Percentiles rank a stretch among this genome's conserved stretches.
Conservation (phyloP, 2,329 filamentous ascomycete species). For the Lizonia empirigonia region DNA sequence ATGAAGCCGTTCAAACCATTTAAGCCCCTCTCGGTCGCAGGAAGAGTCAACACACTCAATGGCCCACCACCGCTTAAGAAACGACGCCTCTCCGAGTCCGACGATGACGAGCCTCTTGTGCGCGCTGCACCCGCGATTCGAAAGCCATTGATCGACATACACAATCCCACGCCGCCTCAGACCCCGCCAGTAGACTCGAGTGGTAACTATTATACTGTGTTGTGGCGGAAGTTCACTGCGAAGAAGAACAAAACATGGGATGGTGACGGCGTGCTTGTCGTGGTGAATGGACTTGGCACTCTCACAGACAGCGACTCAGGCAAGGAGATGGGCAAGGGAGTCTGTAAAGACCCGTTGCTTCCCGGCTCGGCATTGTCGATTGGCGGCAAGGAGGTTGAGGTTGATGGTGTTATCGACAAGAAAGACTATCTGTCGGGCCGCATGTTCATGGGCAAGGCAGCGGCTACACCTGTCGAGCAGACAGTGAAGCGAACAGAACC, state of each 20-base stretch:
- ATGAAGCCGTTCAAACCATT: constrained; percentile 40
- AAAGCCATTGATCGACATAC: constrained; percentile 39
- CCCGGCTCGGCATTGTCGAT: constrained; percentile 66
- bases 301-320: constrained; percentile 66
- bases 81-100: constrained; percentile 46
- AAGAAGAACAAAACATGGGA: constrained; percentile 83
- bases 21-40: constrained; percentile 40
- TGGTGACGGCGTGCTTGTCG: constrained; percentile 69
- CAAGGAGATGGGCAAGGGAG: constrained; percentile 64
- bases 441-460: constrained; percentile 49
- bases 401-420: constrained; percentile 66
- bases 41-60: constrained; percentile 27
- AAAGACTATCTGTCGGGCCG: constrained; percentile 62
- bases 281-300: constrained; percentile 62
- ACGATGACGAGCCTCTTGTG: constrained; percentile 28
- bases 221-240: constrained; percentile 68
- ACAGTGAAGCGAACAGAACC: constrained; percentile 20
- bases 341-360: constrained; percentile 62
- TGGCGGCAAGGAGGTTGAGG: constrained; percentile 70
- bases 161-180: constrained; percentile 27
- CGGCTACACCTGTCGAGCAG: constrained; percentile 25
- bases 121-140: constrained; percentile 29
- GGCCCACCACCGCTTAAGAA: constrained; percentile 50
- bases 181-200: constrained; percentile 31
- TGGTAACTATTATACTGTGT: constrained; percentile 51